Evolutionary conservation across 2,329 filamentous ascomycete species (phyloP), one percentile per base, ranked within the genome.

Genomic region (Chaetoscypha palmicola): DNA sequence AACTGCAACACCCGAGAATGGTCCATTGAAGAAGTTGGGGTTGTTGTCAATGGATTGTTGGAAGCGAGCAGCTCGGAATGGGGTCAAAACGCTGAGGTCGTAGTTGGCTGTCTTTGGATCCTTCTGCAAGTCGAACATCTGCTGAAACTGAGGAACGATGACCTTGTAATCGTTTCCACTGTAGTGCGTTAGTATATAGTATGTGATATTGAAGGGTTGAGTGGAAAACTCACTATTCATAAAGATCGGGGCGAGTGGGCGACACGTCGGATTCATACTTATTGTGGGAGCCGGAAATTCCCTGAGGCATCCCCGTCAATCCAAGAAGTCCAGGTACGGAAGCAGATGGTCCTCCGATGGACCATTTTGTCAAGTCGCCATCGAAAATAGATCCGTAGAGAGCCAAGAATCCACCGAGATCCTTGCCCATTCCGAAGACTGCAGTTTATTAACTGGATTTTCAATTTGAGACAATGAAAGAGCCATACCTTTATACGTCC

Each of bases 221-320:
- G 16, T 16, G 37, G 17, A 23, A 21, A 23, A 41, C 51, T 48
- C 52, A 56, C 50, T 56, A 52, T 44, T 53, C 52, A 55, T 77
- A 77, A 0, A 79, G 58, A 45, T 77, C 74, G 26, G 69, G 66
- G 2, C 74, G 67, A 0, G 72, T 75, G 34, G 68, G 66, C 33
- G 72, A 76, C 0, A 64, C 69, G 57, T 78, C 74, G 0, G 68
- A 62, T 61, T 78, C 74, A 52, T 76, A 71, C 43, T 71, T 68
- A 56, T 76, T 76, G 57, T 79, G 75, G 2, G 68, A 69, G n/a
- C 70, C 69, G 11, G 60, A 60, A 2, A 77, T 63, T 4, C 72
- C 72, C 32, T 67, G 66, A 0, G 71, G 71, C 12, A 63, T 63
- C 2, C 68, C 67, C 55, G 56, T 43, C 10, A 58, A 38, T 16